phyloP scores from a whole-genome alignment of 495 filamentous ascomycete genomes.

The Delitschia confertaspora region DNA sequence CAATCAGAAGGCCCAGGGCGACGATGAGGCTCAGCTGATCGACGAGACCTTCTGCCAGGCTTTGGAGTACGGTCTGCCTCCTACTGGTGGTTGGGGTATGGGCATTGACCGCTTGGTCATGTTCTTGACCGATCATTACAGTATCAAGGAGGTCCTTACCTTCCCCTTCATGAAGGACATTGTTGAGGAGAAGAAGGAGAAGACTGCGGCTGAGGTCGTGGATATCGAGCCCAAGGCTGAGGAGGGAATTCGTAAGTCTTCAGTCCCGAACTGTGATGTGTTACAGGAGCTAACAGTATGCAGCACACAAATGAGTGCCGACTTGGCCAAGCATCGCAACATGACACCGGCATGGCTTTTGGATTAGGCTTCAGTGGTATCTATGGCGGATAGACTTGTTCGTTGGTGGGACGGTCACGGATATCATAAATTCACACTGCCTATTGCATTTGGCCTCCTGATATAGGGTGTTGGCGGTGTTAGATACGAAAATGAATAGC shows the following conservation, averaged over 20 bases:
- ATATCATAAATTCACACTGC: too few species aligned
- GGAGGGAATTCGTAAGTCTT: conserved; percentile 58
- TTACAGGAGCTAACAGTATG: too few species aligned
- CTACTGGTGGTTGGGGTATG: conserved; percentile 95
- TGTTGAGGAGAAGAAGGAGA: conserved; percentile 41
- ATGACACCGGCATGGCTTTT: too few species aligned
- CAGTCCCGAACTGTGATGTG: too few species aligned
- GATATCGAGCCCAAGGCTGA: conserved; percentile 54
- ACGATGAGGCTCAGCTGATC: conserved; percentile 91
- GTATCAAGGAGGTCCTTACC: conserved; percentile 89
- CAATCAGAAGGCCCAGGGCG: conserved; percentile 87
- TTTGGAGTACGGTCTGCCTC: conserved; percentile 81
- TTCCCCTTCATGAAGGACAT: conserved; percentile 85
- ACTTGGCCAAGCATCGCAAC: too few species aligned
- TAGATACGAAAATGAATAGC: too few species aligned
- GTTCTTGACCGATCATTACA: conserved; percentile 95
- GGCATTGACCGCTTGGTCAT: conserved; percentile 94
- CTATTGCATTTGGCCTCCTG: too few species aligned
- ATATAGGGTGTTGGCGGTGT: too few species aligned
- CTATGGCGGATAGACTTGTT: too few species aligned
- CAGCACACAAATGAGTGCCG: too few species aligned
- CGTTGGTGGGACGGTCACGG: too few species aligned
- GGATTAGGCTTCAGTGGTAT: too few species aligned
- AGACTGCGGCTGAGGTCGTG: conserved; percentile 57
- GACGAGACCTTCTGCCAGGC: conserved; percentile 87